phyloP scores from a whole-genome alignment of 108 stramenopile genomes.

The Mayamaea pseudoterrestris region DNA sequence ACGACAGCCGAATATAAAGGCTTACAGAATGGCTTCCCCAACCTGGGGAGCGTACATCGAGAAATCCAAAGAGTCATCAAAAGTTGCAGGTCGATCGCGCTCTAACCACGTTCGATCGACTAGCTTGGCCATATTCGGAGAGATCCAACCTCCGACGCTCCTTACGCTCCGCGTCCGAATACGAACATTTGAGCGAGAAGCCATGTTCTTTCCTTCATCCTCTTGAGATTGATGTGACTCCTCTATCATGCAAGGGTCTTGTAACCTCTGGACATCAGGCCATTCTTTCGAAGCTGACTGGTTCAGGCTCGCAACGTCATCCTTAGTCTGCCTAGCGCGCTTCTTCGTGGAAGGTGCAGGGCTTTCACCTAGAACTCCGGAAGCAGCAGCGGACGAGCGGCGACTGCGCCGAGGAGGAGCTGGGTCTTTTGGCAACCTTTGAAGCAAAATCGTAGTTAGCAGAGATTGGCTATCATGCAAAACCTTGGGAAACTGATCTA shows the following conservation, averaged over 20 bases:
- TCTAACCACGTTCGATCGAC: conserved; percentile 35
- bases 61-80: conserved; percentile 16
- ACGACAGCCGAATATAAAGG: no score
- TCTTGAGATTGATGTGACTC: no score
- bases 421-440: conserved; percentile 22
- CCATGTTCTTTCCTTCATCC: background rate
- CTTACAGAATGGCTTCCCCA: conserved; percentile 34
- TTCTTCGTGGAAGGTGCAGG: no score
- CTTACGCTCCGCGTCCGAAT: conserved; percentile 6
- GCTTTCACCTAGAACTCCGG: no score
- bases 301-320: no score
- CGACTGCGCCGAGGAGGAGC: conserved; percentile 22
- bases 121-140: conserved; percentile 17
- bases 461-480: conserved; percentile 6
- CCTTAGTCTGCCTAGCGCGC: no score
- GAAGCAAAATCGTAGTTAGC: conserved; percentile 13
- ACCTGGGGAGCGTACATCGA: conserved; percentile 26
- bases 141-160: conserved; percentile 42
- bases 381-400: background rate
- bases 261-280: no score
- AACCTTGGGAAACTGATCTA: conserved; percentile 29
- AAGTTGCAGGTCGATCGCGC: background rate
- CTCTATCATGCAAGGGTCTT: no score
- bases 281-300: no score
- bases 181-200: background rate